Base-by-base conservation (phyloP, 768 basidiomycete species). In the Tremella mesenterica region DNA sequence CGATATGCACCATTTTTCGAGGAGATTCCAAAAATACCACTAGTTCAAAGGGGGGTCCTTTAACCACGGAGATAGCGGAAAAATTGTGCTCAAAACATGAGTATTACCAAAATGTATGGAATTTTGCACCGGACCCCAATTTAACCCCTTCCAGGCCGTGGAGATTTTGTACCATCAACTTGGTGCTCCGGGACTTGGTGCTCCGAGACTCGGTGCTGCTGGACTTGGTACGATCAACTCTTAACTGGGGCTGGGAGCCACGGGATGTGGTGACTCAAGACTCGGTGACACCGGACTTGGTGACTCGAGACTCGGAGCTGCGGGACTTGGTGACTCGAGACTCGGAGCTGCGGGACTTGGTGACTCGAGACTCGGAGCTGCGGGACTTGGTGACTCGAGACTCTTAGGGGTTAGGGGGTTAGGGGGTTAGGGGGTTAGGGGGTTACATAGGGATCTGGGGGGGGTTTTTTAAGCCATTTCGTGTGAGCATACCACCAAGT, bases 351-450 rank as follows among this genome's bases (percentile, higher is more conserved):
- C n/a, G n/a, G n/a, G n/a, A n/a, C n/a, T n/a, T n/a, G n/a, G n/a
- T n/a, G n/a, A n/a, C n/a, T n/a, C n/a, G n/a, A n/a, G n/a, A n/a
- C n/a, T n/a, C n/a, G n/a, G n/a, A n/a, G n/a, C n/a, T n/a, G n/a
- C n/a, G n/a, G n/a, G n/a, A n/a, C n/a, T n/a, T n/a, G n/a, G n/a
- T n/a, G 61, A 60, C 66, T 88, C 84, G 70, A 88, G 14, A 84
- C 83, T 80, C 73, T 57, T 74, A 79, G 57, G 75, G 76, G 9
- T 60, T 79, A 20, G 58, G 75, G 2, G 74, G 79, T 44, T 52
- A 60, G 2, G 65, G 71, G 16, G 77, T 76, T 0, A 70, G 78
- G 51, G 70, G 77, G 59, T 75, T 72, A 74, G 78, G 77, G 20
- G 77, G 76, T 0, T 76, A 75, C 0, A 74, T 78, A 0, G 57